Base-by-base conservation (phyloP, 805 yeast species). In the Candida sanyiensis region DNA sequence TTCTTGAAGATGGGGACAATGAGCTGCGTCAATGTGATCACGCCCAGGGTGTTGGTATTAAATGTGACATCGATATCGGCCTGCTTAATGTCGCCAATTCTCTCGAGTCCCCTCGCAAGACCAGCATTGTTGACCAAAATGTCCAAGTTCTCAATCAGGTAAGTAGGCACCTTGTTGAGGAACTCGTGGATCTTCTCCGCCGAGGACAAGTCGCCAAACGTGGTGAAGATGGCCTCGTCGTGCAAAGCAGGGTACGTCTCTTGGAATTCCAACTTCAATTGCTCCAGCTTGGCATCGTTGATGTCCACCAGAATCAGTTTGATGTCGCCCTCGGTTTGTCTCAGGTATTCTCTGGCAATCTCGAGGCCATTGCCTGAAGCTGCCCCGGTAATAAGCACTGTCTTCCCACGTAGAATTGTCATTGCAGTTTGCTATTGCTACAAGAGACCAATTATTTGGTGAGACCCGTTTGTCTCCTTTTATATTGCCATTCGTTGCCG, bases 331-430 rank as follows among this genome's bases (percentile, higher is more conserved):
- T 74, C 66, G 21, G 89, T 71, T 11, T 82, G 80, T 15, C 48
- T 75, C 19, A 95, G 87, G 49, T 85, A 77, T 57, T 88, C 95
- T 39, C 68, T 64, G 12, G 96, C 96, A 12, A 95, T 86, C 41
- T 93, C 90, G 47, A 76, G 77, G 6, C 97, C 97, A 53, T 89
- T 90, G 35, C 97, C 97, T 6, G 95, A 78, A 23, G 95, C 84
- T 7, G 97, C 97, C 43, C 97, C 97, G 13, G 97, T 86, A 51
- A 89, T 81, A 20, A 89, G 72, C 7, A 85, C 73, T 17, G 77
- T 75, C 57, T 89, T 88, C 39, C 83, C 81, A 19, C 80, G 78
- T 28, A 89, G 65, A 56, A 33, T 13, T 25, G 19, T 28, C 27
- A 15, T 32, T 19, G 13, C 6, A 11, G 6, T 3, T 9, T 8